Percentiles rank a stretch among this genome's conserved stretches.
Evolutionary conservation across 306 rosid species (phyloP).

Genomic region (Cucurbita moschata): DNA sequence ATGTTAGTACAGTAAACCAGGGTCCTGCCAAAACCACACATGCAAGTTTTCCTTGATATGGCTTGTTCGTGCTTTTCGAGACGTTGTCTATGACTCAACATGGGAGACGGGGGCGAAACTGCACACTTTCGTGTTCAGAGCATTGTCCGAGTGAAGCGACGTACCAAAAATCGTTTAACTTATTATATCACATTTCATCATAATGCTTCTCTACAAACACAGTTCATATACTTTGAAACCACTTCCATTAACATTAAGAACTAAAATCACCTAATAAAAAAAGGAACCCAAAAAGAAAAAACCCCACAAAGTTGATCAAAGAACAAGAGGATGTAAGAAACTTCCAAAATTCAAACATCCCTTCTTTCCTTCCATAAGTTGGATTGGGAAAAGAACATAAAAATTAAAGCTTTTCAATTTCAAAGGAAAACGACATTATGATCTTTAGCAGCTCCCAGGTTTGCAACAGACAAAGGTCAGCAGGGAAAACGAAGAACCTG

Average conservation of each 20-base stretch:
- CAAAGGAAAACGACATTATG: not conserved
- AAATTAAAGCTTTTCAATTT: not conserved
- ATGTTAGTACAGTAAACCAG: too few species aligned
- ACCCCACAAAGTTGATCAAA: slow-evolving; percentile 10
- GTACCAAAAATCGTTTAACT: not conserved
- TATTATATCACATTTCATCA: not conserved
- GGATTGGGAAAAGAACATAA: slow-evolving; percentile 10
- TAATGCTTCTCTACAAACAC: not conserved
- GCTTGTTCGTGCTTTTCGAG: too few species aligned
- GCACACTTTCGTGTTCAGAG: too few species aligned
- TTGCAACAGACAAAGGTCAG: slow-evolving; percentile 19
- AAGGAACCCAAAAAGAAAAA: slow-evolving; percentile 6
- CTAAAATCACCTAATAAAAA: not conserved
- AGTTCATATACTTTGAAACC: not conserved
- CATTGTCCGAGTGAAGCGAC: too few species aligned
- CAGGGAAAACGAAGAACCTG: slow-evolving; percentile 14
- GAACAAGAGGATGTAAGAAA: slow-evolving; percentile 8
- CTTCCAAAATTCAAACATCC: slow-evolving; percentile 14
- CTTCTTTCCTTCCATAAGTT: slow-evolving; percentile 3
- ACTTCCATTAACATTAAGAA: not conserved
- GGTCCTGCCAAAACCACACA: too few species aligned
- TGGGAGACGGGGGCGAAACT: too few species aligned
- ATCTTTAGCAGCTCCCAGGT: slow-evolving; percentile 2
- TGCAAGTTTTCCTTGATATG: too few species aligned
- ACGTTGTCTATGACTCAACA: too few species aligned